These are phyloP conservation scores for Colletotrichum eremochloae DNA, from an alignment of 2,329 filamentous ascomycete genomes.

Conservation along the genomic window DNA sequence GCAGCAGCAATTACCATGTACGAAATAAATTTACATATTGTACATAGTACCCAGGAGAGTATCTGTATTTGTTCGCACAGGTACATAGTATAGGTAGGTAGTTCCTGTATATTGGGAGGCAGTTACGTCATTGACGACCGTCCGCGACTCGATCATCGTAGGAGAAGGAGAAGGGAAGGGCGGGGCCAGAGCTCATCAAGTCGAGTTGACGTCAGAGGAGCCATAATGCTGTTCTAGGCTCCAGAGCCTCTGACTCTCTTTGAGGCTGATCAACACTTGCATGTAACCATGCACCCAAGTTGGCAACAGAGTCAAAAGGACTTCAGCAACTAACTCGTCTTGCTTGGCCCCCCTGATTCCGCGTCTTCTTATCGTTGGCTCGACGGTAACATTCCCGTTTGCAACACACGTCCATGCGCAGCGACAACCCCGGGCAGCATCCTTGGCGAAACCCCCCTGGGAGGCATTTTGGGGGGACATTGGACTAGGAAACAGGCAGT, in stretches of 20 bases:
- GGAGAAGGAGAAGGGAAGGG: constrained; percentile 6
- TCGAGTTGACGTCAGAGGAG: constrained; percentile 22
- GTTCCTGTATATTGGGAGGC: neutral
- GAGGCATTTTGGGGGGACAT: constrained; percentile 14
- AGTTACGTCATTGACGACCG: constrained; percentile 27
- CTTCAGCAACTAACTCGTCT: constrained; percentile 5
- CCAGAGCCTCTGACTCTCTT: neutral
- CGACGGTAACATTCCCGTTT: constrained; percentile 2
- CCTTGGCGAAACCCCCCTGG: neutral
- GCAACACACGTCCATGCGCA: constrained; percentile 22
- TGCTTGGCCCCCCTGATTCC: neutral
- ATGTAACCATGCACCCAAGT: neutral
- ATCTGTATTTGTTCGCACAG: too few species aligned
- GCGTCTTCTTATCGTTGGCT: neutral
- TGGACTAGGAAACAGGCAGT: neutral
- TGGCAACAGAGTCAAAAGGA: neutral
- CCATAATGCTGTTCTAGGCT: neutral
- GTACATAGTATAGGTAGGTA: too few species aligned
- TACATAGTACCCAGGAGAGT: too few species aligned
- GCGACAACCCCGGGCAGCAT: neutral
- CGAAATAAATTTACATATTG: too few species aligned
- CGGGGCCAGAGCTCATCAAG: constrained; percentile 9
- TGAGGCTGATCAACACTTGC: neutral
- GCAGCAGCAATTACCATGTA: neutral
- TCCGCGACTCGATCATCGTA: constrained; percentile 31